phyloP scores from a whole-genome alignment of 2,329 filamentous ascomycete species.

The Colletotrichum chlorophyti region DNA sequence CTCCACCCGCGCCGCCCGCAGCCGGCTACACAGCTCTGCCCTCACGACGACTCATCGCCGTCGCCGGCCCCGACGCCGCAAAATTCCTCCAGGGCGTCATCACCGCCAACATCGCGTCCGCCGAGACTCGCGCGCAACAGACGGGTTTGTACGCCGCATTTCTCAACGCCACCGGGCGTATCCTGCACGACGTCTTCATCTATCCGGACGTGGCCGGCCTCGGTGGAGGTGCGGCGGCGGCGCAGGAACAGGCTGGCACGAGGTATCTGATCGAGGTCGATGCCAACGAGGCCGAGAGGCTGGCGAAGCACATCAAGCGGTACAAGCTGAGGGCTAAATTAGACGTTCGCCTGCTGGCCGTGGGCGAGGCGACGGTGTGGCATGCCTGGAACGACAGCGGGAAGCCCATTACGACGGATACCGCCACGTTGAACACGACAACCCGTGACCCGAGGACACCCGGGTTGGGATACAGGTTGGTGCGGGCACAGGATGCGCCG shows the following conservation, averaged over 20 bases:
- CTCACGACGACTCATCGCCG: constrained; percentile 79
- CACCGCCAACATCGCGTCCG: constrained; percentile 69
- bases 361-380: constrained; percentile 73
- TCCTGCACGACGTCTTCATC: constrained; percentile 90
- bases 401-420: constrained; percentile 7
- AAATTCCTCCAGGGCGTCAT: constrained; percentile 89
- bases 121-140: constrained; percentile 41
- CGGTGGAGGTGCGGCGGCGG: constrained; percentile 32
- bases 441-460: constrained; percentile 61
- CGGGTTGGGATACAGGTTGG: constrained; percentile 60
- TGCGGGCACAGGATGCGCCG: constrained; percentile 39
- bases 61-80: constrained; percentile 80
- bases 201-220: constrained; percentile 65
- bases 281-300: constrained; percentile 62
- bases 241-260: constrained; percentile 28
- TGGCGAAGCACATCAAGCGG: constrained; percentile 78
- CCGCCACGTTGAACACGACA: constrained; percentile 37
- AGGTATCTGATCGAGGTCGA: constrained; percentile 82
- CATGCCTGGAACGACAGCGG: constrained; percentile 70
- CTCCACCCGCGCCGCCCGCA: constrained; percentile 49
- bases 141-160: constrained; percentile 81
- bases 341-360: constrained; percentile 68
- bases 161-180: constrained; percentile 81
- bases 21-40: constrained; percentile 63
- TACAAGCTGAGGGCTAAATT: constrained; percentile 89